Evolutionary conservation across 2,329 filamentous ascomycete genomes (phyloP), one percentile per base, ranked within the genome.

Genomic region (Arthrobotrys conoides): DNA sequence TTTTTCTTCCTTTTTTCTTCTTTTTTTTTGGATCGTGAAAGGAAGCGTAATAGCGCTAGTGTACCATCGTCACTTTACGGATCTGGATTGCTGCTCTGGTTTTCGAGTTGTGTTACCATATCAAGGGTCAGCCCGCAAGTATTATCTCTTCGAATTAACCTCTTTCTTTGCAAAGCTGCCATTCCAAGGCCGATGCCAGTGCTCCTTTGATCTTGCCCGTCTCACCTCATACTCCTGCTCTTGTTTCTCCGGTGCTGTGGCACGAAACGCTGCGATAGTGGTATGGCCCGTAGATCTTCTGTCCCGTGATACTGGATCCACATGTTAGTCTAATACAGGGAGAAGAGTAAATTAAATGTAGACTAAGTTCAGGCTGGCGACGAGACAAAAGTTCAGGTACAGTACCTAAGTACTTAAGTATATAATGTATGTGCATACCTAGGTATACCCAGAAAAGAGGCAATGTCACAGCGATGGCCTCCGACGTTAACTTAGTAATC

Each of bases 31-130:
- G 0, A 41, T 6, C 36, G 5, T 20, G 14, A 22, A 30, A 38
- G 68, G 80, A 72, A 61, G 79, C 77, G 61, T 75, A 49, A 61
- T 63, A 78, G 77, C 61, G 55, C 71, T 80, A 64, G 57, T 76
- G 67, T 20, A 70, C 41, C 68, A 22, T n/a, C 20, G 14, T 59
- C 22, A 38, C 18, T 1, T 18, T 22, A 18, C 18, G 22, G 48
- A 49, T 64, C 57, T 38, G 57, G 41, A 66, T 38, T 71, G 36
- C 22, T 16, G 24, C 41, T 48, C 38, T 33, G 9, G 9, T 36
- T 27, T 46, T 44, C 18, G 30, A 44, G 57, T 61, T 61, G 22
- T 41, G 36, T 61, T 44, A 44, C 36, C 33, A 20, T 44, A 61
- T 61, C 36, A 20, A n/a, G 33, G 36, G 57, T 61, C 57, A 61